Conservation (phyloP, 2,329 filamentous ascomycete genomes). For the Stromatinia cepivora region DNA sequence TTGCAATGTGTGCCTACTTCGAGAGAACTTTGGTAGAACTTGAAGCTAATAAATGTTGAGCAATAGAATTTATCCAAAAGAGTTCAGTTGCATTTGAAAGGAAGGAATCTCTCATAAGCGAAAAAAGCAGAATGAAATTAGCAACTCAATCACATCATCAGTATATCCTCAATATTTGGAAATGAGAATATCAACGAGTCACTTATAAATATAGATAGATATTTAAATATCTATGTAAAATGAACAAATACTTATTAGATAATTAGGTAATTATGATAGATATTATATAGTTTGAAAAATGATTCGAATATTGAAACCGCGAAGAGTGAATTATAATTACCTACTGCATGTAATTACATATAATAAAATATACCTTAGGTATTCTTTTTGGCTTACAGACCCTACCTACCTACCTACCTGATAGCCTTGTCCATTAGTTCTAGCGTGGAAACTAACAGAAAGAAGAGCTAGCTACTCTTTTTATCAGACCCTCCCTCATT, state of each 20-base stretch:
- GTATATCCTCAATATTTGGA: neutral
- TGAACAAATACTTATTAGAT: neutral
- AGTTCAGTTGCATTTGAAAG: neutral
- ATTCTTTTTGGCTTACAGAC: neutral
- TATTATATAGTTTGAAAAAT: no score
- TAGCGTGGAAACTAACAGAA: constrained; percentile 20
- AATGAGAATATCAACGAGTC: neutral
- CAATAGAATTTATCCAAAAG: constrained; percentile 3
- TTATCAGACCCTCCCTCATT: constrained; percentile 12
- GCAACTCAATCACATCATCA: neutral
- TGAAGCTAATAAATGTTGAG: neutral
- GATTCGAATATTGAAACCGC: no score
- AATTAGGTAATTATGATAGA: no score
- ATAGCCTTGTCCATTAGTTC: constrained; percentile 11
- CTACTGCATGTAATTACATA: no score
- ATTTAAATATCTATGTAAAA: no score
- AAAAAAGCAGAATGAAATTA: constrained; percentile 1
- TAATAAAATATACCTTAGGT: no score
- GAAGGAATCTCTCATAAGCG: constrained; percentile 7
- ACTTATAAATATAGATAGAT: neutral
- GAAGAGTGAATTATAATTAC: no score
- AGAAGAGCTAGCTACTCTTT: constrained; percentile 9
- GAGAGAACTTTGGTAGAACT: neutral
- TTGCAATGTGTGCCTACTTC: no score
- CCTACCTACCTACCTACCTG: neutral